These are phyloP conservation scores for Colletotrichum tropicale DNA, from an alignment of 2,329 filamentous ascomycete genomes.

Conservation along the genomic window DNA sequence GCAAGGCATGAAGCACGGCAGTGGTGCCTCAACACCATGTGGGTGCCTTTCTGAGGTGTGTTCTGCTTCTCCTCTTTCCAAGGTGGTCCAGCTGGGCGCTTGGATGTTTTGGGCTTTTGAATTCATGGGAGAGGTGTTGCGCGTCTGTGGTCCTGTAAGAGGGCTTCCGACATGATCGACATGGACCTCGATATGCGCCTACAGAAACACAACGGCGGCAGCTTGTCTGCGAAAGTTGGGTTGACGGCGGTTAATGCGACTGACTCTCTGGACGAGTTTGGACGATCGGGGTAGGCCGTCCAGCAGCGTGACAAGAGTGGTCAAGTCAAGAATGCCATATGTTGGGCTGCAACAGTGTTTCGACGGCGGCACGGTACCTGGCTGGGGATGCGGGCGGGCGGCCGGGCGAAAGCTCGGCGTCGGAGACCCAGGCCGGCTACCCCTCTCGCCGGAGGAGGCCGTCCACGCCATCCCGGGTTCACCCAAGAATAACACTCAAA, in stretches of 20 bases:
- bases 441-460: neutral
- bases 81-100: neutral
- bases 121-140: neutral
- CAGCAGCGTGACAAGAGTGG: too few relatives aligned
- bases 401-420: neutral
- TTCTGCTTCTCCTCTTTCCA: neutral
- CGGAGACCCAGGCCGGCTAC: neutral
- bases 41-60: neutral
- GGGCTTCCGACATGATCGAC: neutral
- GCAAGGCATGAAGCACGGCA: neutral
- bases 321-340: neutral
- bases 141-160: neutral
- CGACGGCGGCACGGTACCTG: neutral
- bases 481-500: neutral
- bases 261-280: neutral
- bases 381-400: neutral
- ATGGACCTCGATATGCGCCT: neutral
- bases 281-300: neutral
- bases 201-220: neutral
- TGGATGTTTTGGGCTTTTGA: neutral
- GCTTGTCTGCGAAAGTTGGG: neutral
- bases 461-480: neutral
- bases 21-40: neutral
- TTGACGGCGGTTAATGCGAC: conserved; percentile 10
- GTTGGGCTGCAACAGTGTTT: neutral